Evolutionary conservation across 2,329 filamentous ascomycete species (phyloP).

Genomic region (Arachnomyces sp.): DNA sequence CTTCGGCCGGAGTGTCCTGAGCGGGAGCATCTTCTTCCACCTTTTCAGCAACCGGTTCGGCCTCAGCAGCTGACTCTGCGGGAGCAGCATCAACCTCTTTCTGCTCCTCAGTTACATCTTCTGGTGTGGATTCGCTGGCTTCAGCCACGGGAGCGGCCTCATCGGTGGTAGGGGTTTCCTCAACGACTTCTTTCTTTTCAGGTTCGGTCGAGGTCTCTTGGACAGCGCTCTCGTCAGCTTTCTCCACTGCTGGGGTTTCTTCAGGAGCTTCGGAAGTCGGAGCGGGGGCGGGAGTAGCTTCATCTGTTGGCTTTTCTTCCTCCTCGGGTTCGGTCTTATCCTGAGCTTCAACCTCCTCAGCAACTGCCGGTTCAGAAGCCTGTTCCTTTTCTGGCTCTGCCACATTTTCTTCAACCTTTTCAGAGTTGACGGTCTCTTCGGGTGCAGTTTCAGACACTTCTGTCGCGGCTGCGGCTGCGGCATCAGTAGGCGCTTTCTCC

Average conservation of each 20-base stretch:
- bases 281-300: constrained; percentile 5
- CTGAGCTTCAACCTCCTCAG: constrained; percentile 1
- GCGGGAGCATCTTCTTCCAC: not conserved
- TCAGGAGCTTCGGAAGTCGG: constrained; percentile 7
- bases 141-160: constrained; percentile 1
- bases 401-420: not conserved
- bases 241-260: constrained; percentile 7
- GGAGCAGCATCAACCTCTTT: constrained; percentile 4
- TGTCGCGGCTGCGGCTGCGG: constrained; percentile 4
- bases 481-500: not conserved
- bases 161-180: constrained; percentile 3
- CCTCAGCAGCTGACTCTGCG: constrained; percentile 7
- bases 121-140: not conserved
- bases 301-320: constrained; percentile 5
- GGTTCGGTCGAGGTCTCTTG: constrained; percentile 6
- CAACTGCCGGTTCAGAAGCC: constrained; percentile 5
- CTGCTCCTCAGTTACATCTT: constrained; percentile 4
- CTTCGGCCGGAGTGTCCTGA: not conserved
- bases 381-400: not conserved
- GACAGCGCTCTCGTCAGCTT: constrained; percentile 8
- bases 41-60: constrained; percentile 4
- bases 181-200: constrained; percentile 4
- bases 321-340: not conserved
- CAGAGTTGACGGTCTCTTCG: not conserved
- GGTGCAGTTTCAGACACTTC: constrained; percentile 5